Evolutionary conservation across 2,329 filamentous ascomycete genomes (phyloP), one percentile per base, ranked within the genome.

Genomic region (Penicillium sp.): DNA sequence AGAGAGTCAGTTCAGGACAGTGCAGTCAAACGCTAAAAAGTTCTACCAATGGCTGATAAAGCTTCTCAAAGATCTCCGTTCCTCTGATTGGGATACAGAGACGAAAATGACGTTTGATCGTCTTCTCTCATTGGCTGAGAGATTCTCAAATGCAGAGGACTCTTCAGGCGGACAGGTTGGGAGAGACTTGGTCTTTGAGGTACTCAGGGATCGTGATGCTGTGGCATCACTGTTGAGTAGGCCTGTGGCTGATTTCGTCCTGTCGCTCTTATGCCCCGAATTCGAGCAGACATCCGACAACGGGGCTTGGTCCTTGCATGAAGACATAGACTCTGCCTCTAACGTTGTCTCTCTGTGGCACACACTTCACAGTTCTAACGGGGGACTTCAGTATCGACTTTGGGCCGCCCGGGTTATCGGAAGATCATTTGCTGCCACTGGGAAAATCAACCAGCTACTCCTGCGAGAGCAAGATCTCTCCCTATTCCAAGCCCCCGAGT

Each of bases 321-420:
- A 79, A 0, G 90, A 96, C 67, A 68, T 79, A 14, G 79, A 84
- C 40, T 86, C 90, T 10, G 70, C 83, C 11, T 70, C 75, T 1
- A 84, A 87, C 66, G 83, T 85, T 2, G 77, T 85, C 11, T 82
- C 85, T 16, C 80, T 97, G 0, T 94, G 88, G 86, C 86, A 87
- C 67, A 91, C 89, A 39, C 89, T 91, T 61, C 80, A 83, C 54
- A 79, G 82, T n/a, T 77, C 81, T 35, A 76, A 81, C 1, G 78
- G 87, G 14, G 88, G 85, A 52, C 76, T 82, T 26, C 81, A 84
- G 14, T 97, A 94, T 68, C 76, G 91, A 0, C 77, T 89, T 1
- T 99, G 95, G 95, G 89, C 90, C 41, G 92, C 90, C 3, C 83
- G 87, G 58, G 88, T 92, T 2, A 79, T 97, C 41, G 94, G 95